Conservation (phyloP, 2,329 filamentous ascomycete species). For the Balansia obtecta region DNA sequence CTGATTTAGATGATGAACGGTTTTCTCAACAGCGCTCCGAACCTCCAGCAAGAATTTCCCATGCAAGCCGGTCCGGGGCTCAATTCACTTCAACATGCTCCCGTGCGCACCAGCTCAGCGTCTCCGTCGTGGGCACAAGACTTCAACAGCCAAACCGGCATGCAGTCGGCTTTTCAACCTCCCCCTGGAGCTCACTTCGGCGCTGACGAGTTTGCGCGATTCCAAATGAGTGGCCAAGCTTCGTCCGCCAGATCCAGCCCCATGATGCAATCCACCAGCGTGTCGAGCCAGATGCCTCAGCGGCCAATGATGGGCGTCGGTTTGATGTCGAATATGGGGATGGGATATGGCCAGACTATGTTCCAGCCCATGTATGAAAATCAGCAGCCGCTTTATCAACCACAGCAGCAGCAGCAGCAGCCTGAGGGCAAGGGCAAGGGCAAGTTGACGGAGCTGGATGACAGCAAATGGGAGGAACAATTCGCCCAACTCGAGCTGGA, state of each 20-base stretch:
- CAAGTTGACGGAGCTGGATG: conserved; percentile 87
- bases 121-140: conserved; percentile 43
- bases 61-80: conserved; percentile 37
- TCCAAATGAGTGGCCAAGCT: conserved; percentile 54
- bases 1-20: conserved; percentile 74
- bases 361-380: conserved; percentile 36
- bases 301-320: conserved; percentile 48
- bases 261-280: conserved; percentile 44
- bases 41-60: conserved; percentile 40
- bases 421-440: conserved; percentile 65
- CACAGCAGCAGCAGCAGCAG: conserved; percentile 29
- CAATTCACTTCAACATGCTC: conserved; percentile 35
- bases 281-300: conserved; percentile 34
- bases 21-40: conserved; percentile 72
- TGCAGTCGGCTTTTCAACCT: conserved; percentile 59
- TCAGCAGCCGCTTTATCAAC: conserved; percentile 33
- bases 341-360: conserved; percentile 42
- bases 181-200: conserved; percentile 53
- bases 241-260: conserved; percentile 40
- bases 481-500: conserved; percentile 77
- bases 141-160: conserved; percentile 46
- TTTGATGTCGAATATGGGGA: conserved; percentile 34
- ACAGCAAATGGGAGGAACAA: conserved; percentile 90
- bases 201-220: conserved; percentile 76
- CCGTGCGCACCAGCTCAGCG: conserved; percentile 39